phyloP scores from a whole-genome alignment of 345 rosid species.

The Hibiscus trionum region DNA sequence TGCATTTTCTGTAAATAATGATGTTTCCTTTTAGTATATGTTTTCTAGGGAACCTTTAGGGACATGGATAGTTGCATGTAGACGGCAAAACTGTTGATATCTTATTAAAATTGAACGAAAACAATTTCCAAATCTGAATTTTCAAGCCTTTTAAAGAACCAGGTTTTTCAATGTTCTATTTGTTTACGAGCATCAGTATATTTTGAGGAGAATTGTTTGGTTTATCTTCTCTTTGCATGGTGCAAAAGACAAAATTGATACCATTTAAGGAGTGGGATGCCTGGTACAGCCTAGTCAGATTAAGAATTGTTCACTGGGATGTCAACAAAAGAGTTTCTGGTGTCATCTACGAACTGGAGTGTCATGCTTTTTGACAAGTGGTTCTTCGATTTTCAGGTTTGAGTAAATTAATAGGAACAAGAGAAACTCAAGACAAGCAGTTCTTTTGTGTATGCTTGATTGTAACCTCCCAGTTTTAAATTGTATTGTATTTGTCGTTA shows the following conservation, averaged over 20 bases:
- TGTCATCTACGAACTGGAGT: background rate
- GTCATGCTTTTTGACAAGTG: background rate
- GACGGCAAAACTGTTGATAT: background rate
- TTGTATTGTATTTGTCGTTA: background rate
- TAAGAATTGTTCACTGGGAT: background rate
- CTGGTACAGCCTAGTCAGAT: background rate
- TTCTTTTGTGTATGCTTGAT: conserved; percentile 1
- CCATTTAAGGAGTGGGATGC: background rate
- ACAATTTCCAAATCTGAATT: background rate
- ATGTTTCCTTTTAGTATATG: background rate
- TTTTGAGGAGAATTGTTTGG: background rate
- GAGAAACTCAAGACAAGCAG: background rate
- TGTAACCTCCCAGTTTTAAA: background rate
- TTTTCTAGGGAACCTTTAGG: background rate
- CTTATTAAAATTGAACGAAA: background rate
- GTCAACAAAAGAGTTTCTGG: background rate
- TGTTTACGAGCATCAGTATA: background rate
- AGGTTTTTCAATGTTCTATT: background rate
- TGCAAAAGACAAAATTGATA: background rate
- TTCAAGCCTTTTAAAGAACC: background rate
- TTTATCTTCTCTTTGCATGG: background rate
- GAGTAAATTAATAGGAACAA: background rate
- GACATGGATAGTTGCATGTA: background rate
- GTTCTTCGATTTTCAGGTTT: background rate
- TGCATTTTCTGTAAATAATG: background rate